Base-by-base conservation (phyloP, 83 land plant genomes). In the Isoetes engelmannii region DNA sequence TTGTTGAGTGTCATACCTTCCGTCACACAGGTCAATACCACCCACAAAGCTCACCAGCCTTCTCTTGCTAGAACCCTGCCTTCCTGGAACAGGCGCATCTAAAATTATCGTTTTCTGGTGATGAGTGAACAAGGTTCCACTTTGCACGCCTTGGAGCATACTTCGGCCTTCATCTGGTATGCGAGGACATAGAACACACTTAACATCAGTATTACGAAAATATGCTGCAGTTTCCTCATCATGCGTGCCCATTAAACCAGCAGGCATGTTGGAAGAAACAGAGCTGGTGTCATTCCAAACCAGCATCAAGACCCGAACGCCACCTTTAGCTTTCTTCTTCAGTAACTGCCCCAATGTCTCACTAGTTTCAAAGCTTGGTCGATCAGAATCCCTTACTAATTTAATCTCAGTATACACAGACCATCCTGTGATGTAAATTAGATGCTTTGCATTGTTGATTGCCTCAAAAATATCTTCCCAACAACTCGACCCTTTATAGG, bases 231-330 rank as follows among this genome's bases (percentile, higher is more conserved):
- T 88, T 12, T 85, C 83, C 65, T 85, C 70, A 57, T 88, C 92
- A 68, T 88, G 89, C 0, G 92, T 88, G 7, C 62, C 86, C 92
- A 88, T 85, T 71, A 88, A 42, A 4, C 92, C 92, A 50, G 83
- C 86, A 45, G 54, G 71, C 57, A 69, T 75, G 7, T 84, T n/a
- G 17, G 48, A 20, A 0, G 60, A 67, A 4, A 80, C 43, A 1
- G 93, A 86, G 5, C 87, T 84, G 58, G 80, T 68, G 56, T 89
- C 93, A 70, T 89, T 84, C 93, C 93, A 89, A 8, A 89, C 85
- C 4, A 89, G 84, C 55, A 89, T 41, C 18, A 81, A 58, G 45
- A 89, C 93, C 12, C 54, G 62, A 17, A 85, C 82, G n/a, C 68
- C 4, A 42, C 41, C 44, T 15, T 12, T 10, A 12, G 67, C 72